Conservation (phyloP, 495 filamentous ascomycete species). For the Halenospora varia region DNA sequence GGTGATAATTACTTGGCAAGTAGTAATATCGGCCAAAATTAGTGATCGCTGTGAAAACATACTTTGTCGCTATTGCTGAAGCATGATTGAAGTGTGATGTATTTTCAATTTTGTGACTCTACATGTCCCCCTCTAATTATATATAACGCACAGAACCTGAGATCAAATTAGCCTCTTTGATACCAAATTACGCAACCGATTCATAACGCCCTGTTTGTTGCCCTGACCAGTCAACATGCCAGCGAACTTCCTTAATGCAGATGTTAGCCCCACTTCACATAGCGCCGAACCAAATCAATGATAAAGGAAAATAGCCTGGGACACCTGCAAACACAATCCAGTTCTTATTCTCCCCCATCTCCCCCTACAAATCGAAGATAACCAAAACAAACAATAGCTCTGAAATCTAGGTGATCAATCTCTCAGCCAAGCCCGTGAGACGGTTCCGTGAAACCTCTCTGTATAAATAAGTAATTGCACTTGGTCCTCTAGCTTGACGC, state of each 20-base stretch:
- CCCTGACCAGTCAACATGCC: not conserved
- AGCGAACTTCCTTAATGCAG: not conserved
- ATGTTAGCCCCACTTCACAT: too few relatives aligned
- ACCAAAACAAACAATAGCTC: not conserved
- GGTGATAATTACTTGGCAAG: slow-evolving; percentile 1
- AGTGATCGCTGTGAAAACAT: not conserved
- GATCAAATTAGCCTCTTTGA: too few relatives aligned
- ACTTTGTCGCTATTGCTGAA: not conserved
- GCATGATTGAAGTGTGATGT: too few relatives aligned
- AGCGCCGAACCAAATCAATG: not conserved
- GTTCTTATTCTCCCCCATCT: not conserved
- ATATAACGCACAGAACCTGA: not conserved
- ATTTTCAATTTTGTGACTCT: too few relatives aligned
- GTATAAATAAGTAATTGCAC: too few relatives aligned
- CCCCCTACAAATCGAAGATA: not conserved
- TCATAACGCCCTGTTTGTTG: too few relatives aligned
- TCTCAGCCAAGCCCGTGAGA: too few relatives aligned
- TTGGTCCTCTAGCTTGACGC: too few relatives aligned
- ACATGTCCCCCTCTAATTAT: not conserved
- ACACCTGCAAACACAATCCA: not conserved
- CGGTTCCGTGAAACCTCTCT: too few relatives aligned
- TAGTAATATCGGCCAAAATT: not conserved
- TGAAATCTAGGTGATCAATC: too few relatives aligned
- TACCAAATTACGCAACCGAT: too few relatives aligned
- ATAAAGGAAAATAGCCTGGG: too few relatives aligned